Evolutionary conservation across 441 rosid genomes (phyloP), one percentile per base, ranked within the genome.

Genomic region (Gossypium laxum): DNA sequence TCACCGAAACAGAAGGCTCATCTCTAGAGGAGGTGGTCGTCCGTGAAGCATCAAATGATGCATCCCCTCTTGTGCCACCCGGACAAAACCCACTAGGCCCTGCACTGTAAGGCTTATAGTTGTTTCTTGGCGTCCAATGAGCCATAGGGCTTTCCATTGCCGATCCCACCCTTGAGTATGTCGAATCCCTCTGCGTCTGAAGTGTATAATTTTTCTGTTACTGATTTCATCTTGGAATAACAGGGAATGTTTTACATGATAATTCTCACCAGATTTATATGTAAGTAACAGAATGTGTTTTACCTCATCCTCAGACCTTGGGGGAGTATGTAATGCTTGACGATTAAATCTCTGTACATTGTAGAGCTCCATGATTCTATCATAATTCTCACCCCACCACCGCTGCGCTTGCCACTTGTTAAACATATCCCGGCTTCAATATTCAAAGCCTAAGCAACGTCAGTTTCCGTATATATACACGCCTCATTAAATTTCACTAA

Each of bases 371-470:
- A 91, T 90, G 79, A 95, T 91, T 72, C 96, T 82, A 58, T 92
- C 99, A 5, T 85, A 92, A 64, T 95, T 95, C 84, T 95, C 97
- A 12, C 91, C 97, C 99, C 99, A 95, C 99, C 99, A 95, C 66
- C 87, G 74, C 82, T 95, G 99, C 0, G 99, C 99, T 83, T 95
- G 95, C 96, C 95, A 95, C 72, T 95, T 95, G 74, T 95, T 82
- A 24, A 95, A 95, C 90, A 92, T 90, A 81, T 94, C 98, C 2
- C 97, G 96, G 85, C 99, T 93, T 81, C 81, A 78, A 73, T 77
- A 55, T 69, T 58, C 24, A 77, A 75, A 32, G 65, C 68, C 66
- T 4, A 48, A 73, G 70, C 0, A 73, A 28, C 22, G 67, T 81
- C 76, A 85, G 80, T 70, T 75, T 65, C 67, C 41, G 59, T 65